Base-by-base conservation (phyloP, 148 eudicot genomes). In the Rhododendron ovatum region DNA sequence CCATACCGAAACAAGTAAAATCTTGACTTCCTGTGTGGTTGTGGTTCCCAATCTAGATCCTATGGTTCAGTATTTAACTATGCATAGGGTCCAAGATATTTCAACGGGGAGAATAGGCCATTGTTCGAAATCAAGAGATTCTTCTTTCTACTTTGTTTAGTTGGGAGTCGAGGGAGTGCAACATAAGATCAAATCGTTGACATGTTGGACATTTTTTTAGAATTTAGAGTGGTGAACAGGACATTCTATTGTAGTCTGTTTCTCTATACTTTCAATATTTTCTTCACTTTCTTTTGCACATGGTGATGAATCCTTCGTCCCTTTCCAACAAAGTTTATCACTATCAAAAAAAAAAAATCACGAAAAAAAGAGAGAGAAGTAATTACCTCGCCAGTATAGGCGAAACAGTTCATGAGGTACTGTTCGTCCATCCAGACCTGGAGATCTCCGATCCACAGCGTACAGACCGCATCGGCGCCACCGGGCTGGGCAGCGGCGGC, bases 361-460 rank as follows among this genome's bases (percentile, higher is more conserved):
- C 2, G 50, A 47, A 47, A 47, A 47, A 47, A 9, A 47, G 50
- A 47, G 0, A 47, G 50, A 47, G 43, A 47, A 47, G 61, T 55
- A 55, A 55, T 55, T 17, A 96, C 99, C 99, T 96, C 99, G 86
- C 95, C 96, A n/a, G 94, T 74, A 26, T 87, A 88, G 30, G 88
- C 90, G 47, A 96, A 96, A 78, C 94, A 93, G 35, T 59, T 83
- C 1, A 76, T 51, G 18, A 96, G 84, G 81, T 95, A 96, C 65
- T 87, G 84, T 90, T 96, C 99, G 24, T 96, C 99, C 99, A 96
- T 96, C 94, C 96, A 94, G 63, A 91, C 91, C 91, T 91, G 96
- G 33, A 96, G 92, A 93, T 95, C 97, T 6, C 99, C 99, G 85
- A 96, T 96, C 99, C 98, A 96, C 3, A 96, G 90, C 7, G 98